A percentile compares a stretch with the other conserved stretches of the same genome.
Evolutionary conservation across 2,329 filamentous ascomycete species (phyloP).

Genomic region (Scedosporium apiospermum): DNA sequence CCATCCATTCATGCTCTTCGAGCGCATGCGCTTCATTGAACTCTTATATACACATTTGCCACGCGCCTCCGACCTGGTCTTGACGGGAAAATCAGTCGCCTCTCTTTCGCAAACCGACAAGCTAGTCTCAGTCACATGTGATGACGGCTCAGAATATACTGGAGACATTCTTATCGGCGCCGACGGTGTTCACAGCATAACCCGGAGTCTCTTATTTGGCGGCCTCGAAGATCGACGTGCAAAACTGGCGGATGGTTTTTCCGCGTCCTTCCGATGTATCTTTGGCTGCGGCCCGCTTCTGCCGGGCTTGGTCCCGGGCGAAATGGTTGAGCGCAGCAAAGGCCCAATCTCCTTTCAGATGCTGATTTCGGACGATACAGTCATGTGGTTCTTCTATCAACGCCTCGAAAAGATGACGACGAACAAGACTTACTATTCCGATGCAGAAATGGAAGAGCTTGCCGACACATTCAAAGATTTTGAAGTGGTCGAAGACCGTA

Average conservation of each 20-base stretch:
- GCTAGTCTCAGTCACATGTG: constrained; percentile 19
- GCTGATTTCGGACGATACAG: not conserved
- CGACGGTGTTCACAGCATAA: constrained; percentile 30
- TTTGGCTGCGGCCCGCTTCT: not conserved
- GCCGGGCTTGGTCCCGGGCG: not conserved
- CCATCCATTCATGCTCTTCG: constrained; percentile 14
- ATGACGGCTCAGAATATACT: constrained; percentile 22
- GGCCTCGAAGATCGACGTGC: not conserved
- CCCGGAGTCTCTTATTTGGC: constrained; percentile 12
- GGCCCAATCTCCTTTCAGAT: not conserved
- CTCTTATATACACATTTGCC: constrained; percentile 14
- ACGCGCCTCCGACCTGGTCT: constrained; percentile 9
- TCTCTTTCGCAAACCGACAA: constrained; percentile 9
- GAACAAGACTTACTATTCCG: not conserved
- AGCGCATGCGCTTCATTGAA: constrained; percentile 11
- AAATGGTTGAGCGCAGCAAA: not conserved
- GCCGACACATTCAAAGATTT: not conserved
- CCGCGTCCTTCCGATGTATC: not conserved
- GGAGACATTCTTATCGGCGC: constrained; percentile 30
- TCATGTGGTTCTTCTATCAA: constrained; percentile 7
- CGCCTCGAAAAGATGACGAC: not conserved
- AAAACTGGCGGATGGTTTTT: not conserved
- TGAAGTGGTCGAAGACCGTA: not conserved
- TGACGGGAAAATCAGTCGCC: constrained; percentile 12
- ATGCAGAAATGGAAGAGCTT: not conserved